Evolutionary conservation across 1,284 basidiomycete genomes (phyloP).

Genomic region (Naganishia cerealis): DNA sequence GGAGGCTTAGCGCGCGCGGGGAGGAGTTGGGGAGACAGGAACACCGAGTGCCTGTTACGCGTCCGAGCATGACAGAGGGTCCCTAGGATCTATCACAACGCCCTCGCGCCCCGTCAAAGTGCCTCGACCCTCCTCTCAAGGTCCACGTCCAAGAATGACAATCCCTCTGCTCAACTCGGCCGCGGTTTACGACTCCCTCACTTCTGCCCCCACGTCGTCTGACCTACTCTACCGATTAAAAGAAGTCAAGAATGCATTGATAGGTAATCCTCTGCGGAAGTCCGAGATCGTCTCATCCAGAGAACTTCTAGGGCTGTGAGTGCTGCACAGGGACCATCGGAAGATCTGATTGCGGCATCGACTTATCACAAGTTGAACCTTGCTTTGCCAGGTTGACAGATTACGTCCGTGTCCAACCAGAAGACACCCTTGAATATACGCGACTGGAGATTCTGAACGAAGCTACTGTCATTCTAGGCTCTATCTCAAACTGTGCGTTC

Average conservation of each 20-base stretch:
- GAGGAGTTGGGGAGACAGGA: not conserved
- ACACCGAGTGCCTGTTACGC: too few species aligned
- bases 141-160: slow-evolving; percentile 7
- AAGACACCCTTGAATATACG: not conserved
- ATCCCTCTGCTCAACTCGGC: slow-evolving; percentile 12
- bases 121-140: not conserved
- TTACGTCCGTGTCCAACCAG: slow-evolving; percentile 13
- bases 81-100: not conserved
- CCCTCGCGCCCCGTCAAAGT: not conserved
- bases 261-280: slow-evolving; percentile 54
- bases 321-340: not conserved
- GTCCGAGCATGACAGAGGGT: not conserved
- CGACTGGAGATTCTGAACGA: slow-evolving; percentile 44
- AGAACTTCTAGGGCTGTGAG: slow-evolving; percentile 43
- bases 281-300: slow-evolving; percentile 48
- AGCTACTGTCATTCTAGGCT: slow-evolving; percentile 52
- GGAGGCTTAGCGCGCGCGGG: not conserved
- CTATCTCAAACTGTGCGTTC: slow-evolving; percentile 46
- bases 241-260: slow-evolving; percentile 52
- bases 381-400: slow-evolving; percentile 3
- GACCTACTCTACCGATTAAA: slow-evolving; percentile 43
- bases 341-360: not conserved
- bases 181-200: slow-evolving; percentile 15
- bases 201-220: slow-evolving; percentile 9
- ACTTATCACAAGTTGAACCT: not conserved